Conservation (phyloP, 2,329 filamentous ascomycete genomes). For the Microcyclospora tardicrescens region DNA sequence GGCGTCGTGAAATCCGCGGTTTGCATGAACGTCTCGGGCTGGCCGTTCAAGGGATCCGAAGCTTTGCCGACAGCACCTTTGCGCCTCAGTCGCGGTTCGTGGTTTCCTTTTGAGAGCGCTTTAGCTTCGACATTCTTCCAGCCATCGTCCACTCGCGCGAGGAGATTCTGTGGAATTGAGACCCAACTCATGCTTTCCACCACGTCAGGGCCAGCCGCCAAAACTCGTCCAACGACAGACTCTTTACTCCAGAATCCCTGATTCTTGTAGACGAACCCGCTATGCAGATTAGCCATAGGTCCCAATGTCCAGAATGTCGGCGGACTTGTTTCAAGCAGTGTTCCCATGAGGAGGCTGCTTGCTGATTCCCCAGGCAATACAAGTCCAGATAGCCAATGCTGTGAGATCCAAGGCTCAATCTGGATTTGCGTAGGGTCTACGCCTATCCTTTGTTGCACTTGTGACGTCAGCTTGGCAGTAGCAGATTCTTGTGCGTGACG, state of each 20-base stretch:
- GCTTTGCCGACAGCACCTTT: constrained; percentile 21
- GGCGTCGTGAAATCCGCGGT: constrained; percentile 27
- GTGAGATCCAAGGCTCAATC: no score
- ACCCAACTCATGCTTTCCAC: constrained; percentile 46
- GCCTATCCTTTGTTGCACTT: no score
- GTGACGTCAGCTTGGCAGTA: no score
- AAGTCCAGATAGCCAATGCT: constrained; percentile 38
- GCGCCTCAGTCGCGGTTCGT: constrained; percentile 24
- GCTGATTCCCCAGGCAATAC: constrained; percentile 42
- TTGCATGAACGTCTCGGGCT: constrained; percentile 5
- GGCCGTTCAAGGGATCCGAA: constrained; percentile 24
- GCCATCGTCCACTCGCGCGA: constrained; percentile 23
- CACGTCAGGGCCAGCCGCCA: constrained; percentile 33
- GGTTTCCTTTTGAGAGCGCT: constrained; percentile 1
- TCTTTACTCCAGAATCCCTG: constrained; percentile 46
- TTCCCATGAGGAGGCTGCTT: constrained; percentile 42
- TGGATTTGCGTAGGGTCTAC: no score
- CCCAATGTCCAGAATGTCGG: constrained; percentile 37
- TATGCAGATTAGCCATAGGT: constrained; percentile 39
- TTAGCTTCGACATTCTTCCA: constrained; percentile 37
- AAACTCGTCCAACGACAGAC: constrained; percentile 41
- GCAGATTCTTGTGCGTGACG: no score
- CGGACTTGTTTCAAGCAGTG: constrained; percentile 42
- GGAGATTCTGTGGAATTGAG: constrained; percentile 22
- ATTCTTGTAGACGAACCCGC: constrained; percentile 39